Base-by-base conservation (phyloP, 148 eudicot species). In the Fagopyrum homotropicum region DNA sequence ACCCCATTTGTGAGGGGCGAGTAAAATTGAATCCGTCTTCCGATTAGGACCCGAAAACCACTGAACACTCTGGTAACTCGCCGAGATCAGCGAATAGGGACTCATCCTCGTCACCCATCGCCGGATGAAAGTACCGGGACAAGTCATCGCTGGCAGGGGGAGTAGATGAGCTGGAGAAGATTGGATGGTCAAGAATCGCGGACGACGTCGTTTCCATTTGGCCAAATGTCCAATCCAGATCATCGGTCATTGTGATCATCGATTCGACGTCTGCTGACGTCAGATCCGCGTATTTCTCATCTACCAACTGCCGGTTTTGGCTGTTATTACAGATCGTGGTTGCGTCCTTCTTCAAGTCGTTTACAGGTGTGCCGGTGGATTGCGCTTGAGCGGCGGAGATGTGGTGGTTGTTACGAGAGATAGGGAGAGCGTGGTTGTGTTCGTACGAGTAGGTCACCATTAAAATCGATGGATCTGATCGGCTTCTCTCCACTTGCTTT, bases 21-120 rank as follows among this genome's bases (percentile, higher is more conserved):
- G n/a, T n/a, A n/a, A n/a, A n/a, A n/a, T n/a, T n/a, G n/a, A n/a
- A n/a, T n/a, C n/a, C n/a, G n/a, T n/a, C n/a, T n/a, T 75, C 83
- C 7, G 61, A 46, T 30, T 79, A 48, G 72, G 82, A 83, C 46
- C 90, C 84, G 77, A 93, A 91, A 73, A 93, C 90, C 22, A 83
- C 79, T 3, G 95, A 85, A 73, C 93, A 93, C 73, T 91, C 95
- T n/a, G 98, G 97, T 46, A 93, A 77, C 87, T 93, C 98, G 0
- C 90, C 98, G 3, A 93, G 93, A 77, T 89, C 95, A 0, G 91
- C 94, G n/a, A 91, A 93, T 0, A 93, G 79, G 2, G 88, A 82
- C 76, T 88, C 92, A 4, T 93, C 98, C 56, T 89, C 97, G 51
- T 91, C 98, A 26, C 83, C 79, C 86, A 86, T 82, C 54, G 75